Base-by-base conservation (phyloP, 805 yeast genomes). In the Saturnispora ahearnii region DNA sequence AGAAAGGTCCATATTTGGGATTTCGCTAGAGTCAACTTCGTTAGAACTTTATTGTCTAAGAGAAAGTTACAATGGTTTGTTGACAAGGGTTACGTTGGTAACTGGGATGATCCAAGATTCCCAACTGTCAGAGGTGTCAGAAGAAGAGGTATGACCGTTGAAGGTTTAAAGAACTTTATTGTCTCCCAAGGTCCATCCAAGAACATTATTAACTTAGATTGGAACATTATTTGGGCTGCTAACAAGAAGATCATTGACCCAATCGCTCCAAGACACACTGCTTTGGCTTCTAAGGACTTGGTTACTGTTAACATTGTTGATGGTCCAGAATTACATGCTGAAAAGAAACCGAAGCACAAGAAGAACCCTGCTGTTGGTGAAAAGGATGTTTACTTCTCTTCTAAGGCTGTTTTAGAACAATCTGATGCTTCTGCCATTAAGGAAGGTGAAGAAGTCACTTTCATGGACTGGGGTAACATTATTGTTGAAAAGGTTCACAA, bases 81-180 rank as follows among this genome's bases (percentile, higher is more conserved):
- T 55, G 98, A 93, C 74, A 84, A 87, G 68, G 73, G 79, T 41
- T 75, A 84, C 60, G 99, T 93, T 52, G 62, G 77, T 24, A 89
- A 88, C 72, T 93, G 99, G 99, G 97, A 93, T 64, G 99, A 93
- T 69, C 99, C 99, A 60, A 80, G 99, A 69, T 93, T 93, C 88
- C 99, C 99, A 59, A 93, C 99, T 44, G 96, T 93, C 37, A 84
- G 98, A 70, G 99, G 99, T 74, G 96, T 91, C 48, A 87, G 97
- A 76, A 84, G 99, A 77, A 86, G 99, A 75, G 99, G 99, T 74
- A 93, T 93, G 99, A 82, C 96, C 37, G 95, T 93, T 55, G 97
- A 93, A 73, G 99, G 98, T 57, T 80, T 93, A 68, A 81, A 91
- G 70, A 86, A 87, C 76, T 93, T 93, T 62, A 86, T 93, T 58